Evolutionary conservation across 495 filamentous ascomycete species (phyloP), one percentile per base, ranked within the genome.

Genomic region (Daldinia vernicosa): DNA sequence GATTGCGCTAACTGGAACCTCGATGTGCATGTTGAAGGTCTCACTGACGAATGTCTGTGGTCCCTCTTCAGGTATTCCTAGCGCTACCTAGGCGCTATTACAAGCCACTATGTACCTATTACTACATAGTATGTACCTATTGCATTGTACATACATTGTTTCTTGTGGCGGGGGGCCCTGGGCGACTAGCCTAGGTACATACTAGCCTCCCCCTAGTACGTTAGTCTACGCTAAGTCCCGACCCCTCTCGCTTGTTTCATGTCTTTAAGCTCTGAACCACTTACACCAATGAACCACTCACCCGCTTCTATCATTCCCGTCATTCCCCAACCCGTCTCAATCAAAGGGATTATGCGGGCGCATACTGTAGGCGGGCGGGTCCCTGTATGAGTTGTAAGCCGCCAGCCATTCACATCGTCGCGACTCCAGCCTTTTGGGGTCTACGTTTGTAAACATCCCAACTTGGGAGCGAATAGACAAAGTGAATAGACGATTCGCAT

Each of bases 191-290:
- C 24, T 52, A 47, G 17, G 12, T n/a, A n/a, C n/a, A n/a, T n/a
- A n/a, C 11, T 27, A 27, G 12, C 50, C 11, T 19, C 37, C 47
- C 47, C 57, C 67, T 65, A 39, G 56, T 62, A 63, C 32, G 51
- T 53, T 71, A 63, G 59, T 67, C 54, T 53, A 24, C 47, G 64
- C 65, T 39, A 8, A 43, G 37, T 55, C 56, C 64, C 59, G 61
- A 69, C 66, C 70, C 70, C 66, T 69, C 70, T 67, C 64, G 61
- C 53, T 59, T 73, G 70, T 73, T 73, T 73, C 70, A 73, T 69
- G 61, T 73, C 70, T 69, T 54, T 50, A 60, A 65, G 39, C 47
- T 68, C 60, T 72, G 64, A 55, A 68, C 70, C 70, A 69, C 65
- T 73, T 69, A 69, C 60, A 69, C 66, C 70, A 73, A 69, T 69